Conservation (phyloP, 106 monocot genomes). For the Hemerocallis citrina region DNA sequence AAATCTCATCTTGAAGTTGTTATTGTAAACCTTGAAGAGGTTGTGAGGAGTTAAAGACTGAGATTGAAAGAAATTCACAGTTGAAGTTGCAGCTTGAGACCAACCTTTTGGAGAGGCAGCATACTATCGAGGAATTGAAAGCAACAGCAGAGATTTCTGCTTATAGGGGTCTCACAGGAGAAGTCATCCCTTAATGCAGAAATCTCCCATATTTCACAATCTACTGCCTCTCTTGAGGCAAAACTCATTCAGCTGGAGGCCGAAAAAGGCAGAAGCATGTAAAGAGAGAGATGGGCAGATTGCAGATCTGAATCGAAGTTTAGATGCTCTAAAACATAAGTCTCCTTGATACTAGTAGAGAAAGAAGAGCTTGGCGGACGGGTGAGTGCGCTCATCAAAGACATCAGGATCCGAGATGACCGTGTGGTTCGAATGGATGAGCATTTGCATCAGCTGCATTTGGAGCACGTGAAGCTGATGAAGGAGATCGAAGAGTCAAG, state of each 20-base stretch:
- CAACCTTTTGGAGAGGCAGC: conserved; percentile 14
- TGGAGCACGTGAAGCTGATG: conserved; percentile 36
- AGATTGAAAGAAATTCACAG: conserved; percentile 13
- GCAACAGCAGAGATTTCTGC: conserved; percentile 2
- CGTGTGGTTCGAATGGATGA: conserved; percentile 8
- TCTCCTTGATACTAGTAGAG: conserved; percentile 27
- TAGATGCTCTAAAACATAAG: conserved; percentile 22
- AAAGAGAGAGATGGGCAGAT: conserved; percentile 6
- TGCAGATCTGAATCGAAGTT: conserved; percentile 13
- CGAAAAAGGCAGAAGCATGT: conserved; percentile 24
- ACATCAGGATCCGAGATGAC: conserved; percentile 21
- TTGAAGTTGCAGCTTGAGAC: conserved; percentile 25
- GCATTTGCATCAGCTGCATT: conserved; percentile 36
- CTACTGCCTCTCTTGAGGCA: conserved; percentile 15
- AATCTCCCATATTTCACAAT: conserved; percentile 20
- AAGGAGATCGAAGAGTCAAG: conserved; percentile 23
- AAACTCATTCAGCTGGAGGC: conserved; percentile 14
- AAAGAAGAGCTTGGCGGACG: conserved; percentile 23
- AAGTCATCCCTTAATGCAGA: conserved; percentile 26
- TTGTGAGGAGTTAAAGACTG: conserved; percentile 16
- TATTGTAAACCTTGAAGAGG: conserved; percentile 5
- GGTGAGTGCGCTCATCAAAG: conserved; percentile 15
- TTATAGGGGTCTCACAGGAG: conserved; percentile 24
- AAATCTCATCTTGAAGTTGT: conserved; percentile 24
- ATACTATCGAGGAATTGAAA: conserved; percentile 28